A percentile compares a stretch with the other conserved stretches of the same genome.
Evolutionary conservation across 2,329 filamentous ascomycete genomes (phyloP).

Genomic region (Aspergillus puulaauensis): DNA sequence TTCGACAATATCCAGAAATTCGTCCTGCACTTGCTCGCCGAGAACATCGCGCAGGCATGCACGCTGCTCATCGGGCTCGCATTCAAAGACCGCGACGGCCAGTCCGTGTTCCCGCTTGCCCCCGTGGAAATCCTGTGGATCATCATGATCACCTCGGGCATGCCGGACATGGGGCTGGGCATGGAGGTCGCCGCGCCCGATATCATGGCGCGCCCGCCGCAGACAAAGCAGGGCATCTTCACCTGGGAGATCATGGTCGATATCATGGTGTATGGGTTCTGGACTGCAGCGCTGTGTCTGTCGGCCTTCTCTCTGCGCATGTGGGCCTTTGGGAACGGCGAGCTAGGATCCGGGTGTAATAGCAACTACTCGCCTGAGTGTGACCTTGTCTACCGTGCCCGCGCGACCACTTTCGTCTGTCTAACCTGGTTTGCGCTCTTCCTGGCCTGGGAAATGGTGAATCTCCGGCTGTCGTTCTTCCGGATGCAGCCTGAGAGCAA

Average conservation of each 20-base stretch:
- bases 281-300: constrained; percentile 71
- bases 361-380: constrained; percentile 55
- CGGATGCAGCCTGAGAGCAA: constrained; percentile 65
- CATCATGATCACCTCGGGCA: constrained; percentile 86
- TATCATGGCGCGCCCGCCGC: constrained; percentile 77
- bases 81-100: constrained; percentile 69
- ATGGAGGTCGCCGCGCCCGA: constrained; percentile 73
- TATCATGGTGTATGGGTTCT: constrained; percentile 75
- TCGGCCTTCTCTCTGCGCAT: constrained; percentile 65
- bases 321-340: constrained; percentile 60
- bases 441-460: constrained; percentile 75
- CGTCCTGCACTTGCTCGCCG: constrained; percentile 72
- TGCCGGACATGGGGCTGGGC: constrained; percentile 85
- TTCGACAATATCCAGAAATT: constrained; percentile 92
- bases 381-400: constrained; percentile 66
- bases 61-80: constrained; percentile 77
- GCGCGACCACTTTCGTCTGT: constrained; percentile 71
- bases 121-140: constrained; percentile 91
- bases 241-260: constrained; percentile 75
- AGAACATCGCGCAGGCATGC: constrained; percentile 82
- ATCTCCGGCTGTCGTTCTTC: constrained; percentile 72
- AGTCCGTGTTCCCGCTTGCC: constrained; percentile 82
- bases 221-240: constrained; percentile 69
- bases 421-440: constrained; percentile 76
- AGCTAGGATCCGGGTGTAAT: constrained; percentile 63